Conservation (phyloP, 352 stramenopile genomes). For the Phytophthora ramorum region DNA sequence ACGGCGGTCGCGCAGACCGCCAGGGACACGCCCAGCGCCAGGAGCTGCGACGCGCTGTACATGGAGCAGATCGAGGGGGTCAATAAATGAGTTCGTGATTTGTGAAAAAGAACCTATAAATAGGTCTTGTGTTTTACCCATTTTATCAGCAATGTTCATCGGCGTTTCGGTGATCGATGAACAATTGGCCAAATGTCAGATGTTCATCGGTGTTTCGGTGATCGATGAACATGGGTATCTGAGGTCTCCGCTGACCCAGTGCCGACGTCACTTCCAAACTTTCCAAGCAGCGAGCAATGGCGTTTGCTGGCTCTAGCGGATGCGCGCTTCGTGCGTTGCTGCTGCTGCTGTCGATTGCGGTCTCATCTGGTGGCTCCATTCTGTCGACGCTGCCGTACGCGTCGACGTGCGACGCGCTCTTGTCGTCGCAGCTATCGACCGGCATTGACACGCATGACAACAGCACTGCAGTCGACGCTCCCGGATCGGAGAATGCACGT, state of each 20-base stretch:
- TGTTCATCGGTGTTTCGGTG: slow-evolving; percentile 30
- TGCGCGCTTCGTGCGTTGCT: not conserved
- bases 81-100: not conserved
- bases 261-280: slow-evolving; percentile 7
- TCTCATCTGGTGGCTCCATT: slow-evolving; percentile 1
- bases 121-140: slow-evolving; percentile 8
- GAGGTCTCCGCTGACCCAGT: not conserved
- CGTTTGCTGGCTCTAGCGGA: not conserved
- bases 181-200: no score
- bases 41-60: slow-evolving; percentile 71
- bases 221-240: slow-evolving; percentile 27
- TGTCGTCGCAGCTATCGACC: slow-evolving; percentile 15
- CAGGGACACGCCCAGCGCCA: slow-evolving; percentile 63
- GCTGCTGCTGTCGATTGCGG: not conserved
- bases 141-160: not conserved
- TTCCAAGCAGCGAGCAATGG: slow-evolving; percentile 1
- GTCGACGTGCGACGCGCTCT: slow-evolving; percentile 18
- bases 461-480: not conserved
- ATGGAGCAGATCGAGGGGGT: slow-evolving; percentile 26
- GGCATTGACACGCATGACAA: slow-evolving; percentile 4
- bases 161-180: no score
- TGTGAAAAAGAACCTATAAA: not conserved
- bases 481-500: not conserved
- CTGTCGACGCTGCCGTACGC: slow-evolving; percentile 1
- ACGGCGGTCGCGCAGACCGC: slow-evolving; percentile 56